Conservation (phyloP, 768 basidiomycete species). For the Clitopilus hobsonii region DNA sequence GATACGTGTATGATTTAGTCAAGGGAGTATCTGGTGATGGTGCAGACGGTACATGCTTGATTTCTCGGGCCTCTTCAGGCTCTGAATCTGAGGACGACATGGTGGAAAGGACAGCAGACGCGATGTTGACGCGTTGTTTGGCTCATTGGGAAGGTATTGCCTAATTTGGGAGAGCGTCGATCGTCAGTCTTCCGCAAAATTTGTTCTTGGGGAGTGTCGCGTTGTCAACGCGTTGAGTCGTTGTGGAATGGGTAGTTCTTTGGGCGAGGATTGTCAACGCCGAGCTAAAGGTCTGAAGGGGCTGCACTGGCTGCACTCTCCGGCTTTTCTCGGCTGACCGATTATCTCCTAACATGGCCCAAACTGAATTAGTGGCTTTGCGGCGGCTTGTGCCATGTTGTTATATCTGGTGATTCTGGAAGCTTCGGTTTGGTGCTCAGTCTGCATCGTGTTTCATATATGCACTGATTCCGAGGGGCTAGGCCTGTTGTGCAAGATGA, state of each 20-base stretch:
- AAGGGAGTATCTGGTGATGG: slow-evolving; percentile 55
- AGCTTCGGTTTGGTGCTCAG: neutral
- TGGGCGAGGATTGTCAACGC: too few species aligned
- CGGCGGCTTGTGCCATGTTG: too few species aligned
- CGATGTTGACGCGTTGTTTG: slow-evolving; percentile 17
- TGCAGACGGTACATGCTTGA: slow-evolving; percentile 46
- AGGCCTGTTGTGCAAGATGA: neutral
- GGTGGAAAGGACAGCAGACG: slow-evolving; percentile 6
- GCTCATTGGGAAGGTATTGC: neutral
- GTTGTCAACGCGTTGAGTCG: too few species aligned
- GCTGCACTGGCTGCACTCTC: too few species aligned
- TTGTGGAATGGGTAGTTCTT: too few species aligned
- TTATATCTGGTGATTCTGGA: too few species aligned
- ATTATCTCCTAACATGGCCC: neutral
- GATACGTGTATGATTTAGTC: slow-evolving; percentile 70
- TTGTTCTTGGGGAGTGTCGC: too few species aligned
- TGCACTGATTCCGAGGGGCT: neutral
- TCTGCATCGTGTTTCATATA: neutral
- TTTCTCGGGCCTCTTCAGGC: neutral
- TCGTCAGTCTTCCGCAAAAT: neutral
- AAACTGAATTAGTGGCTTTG: too few species aligned
- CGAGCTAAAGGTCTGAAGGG: too few species aligned
- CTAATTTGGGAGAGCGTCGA: neutral
- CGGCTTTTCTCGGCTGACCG: neutral
- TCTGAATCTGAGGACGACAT: slow-evolving; percentile 5